Evolutionary conservation across 345 rosid genomes (phyloP).

Genomic region (Pugionium dolabratum): DNA sequence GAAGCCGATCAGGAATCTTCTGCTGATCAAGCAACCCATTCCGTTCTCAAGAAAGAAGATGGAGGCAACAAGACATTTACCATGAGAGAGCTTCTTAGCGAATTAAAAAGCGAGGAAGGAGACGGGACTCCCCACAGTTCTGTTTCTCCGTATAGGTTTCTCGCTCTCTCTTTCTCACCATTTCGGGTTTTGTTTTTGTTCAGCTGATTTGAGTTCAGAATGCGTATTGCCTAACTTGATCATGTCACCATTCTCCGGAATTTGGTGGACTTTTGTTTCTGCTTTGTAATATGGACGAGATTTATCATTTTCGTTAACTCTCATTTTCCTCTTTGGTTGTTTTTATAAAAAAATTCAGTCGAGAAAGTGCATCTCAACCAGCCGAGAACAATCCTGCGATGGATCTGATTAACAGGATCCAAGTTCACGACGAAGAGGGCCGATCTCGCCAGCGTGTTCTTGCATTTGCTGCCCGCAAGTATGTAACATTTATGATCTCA

Average conservation of each 20-base stretch:
- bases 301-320: slow-evolving; percentile 6
- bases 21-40: slow-evolving; percentile 32
- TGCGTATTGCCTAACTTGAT: neutral
- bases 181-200: slow-evolving; percentile 8
- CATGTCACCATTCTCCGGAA: slow-evolving; percentile 11
- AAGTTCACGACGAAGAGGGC: slow-evolving; percentile 90
- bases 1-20: slow-evolving; percentile 34
- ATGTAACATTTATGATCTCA: slow-evolving; percentile 13
- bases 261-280: neutral
- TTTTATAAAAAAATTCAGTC: slow-evolving; percentile 46
- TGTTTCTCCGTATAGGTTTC: slow-evolving; percentile 64
- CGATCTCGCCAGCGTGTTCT: slow-evolving; percentile 97
- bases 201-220: slow-evolving; percentile 10
- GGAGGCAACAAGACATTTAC: slow-evolving; percentile 79
- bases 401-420: slow-evolving; percentile 83
- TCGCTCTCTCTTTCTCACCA: neutral
- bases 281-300: neutral
- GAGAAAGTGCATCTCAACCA: slow-evolving; percentile 58
- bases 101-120: slow-evolving; percentile 72
- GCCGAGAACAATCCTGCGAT: slow-evolving; percentile 79
- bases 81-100: slow-evolving; percentile 80
- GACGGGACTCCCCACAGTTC: slow-evolving; percentile 47
- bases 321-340: neutral
- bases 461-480: slow-evolving; percentile 96
- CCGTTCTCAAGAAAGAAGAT: slow-evolving; percentile 51